Evolutionary conservation across 257 asterid genomes (phyloP), one percentile per base, ranked within the genome.

Genomic region (Fraxinus quadrangulata): DNA sequence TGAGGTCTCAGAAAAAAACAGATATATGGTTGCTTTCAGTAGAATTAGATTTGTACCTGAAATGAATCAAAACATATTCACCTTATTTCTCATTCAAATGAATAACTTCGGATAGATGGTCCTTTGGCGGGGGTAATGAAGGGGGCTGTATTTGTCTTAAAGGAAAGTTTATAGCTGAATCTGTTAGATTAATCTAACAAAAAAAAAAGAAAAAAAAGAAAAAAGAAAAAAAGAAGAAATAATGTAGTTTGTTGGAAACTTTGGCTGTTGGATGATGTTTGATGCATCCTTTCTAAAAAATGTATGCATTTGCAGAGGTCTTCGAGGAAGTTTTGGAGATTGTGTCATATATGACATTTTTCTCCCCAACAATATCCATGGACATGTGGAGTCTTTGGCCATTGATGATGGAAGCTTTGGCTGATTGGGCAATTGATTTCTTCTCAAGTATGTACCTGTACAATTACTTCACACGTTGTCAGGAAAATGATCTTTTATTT

Each of bases 381-480:
- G 97, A 93, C 42, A 93, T 96, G 98, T 96, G 99, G 99, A 89
- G 94, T 82, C 97, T 96, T 34, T 96, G 99, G 99, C 97, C 97
- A 51, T 86, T 96, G 76, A 84, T 96, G 97, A 93, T 93, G 91
- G 95, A 93, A 77, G 94, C 98, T 2, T 85, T 96, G 81, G 91
- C 96, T 79, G 98, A 96, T 65, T 96, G 99, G 99, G 99, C 99
- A 70, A 92, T 96, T 75, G 99, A 96, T 82, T 96, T 92, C 90
- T 96, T 93, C 83, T 91, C 97, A 74, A 96, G 99, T 96, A 93
- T 40, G 99, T 68, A 12, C 69, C 36, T 24, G 16, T 40, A 37
- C 77, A 30, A 28, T 66, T 28, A 66, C 65, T 34, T 33, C 70
- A 19, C 67, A 37, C 67, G 8, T 45, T 56, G 42, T 68, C 78